These are phyloP conservation scores for Rhizopus delemar DNA, from an alignment of 371 early-diverging fungal genomes.

Conservation along the genomic window DNA sequence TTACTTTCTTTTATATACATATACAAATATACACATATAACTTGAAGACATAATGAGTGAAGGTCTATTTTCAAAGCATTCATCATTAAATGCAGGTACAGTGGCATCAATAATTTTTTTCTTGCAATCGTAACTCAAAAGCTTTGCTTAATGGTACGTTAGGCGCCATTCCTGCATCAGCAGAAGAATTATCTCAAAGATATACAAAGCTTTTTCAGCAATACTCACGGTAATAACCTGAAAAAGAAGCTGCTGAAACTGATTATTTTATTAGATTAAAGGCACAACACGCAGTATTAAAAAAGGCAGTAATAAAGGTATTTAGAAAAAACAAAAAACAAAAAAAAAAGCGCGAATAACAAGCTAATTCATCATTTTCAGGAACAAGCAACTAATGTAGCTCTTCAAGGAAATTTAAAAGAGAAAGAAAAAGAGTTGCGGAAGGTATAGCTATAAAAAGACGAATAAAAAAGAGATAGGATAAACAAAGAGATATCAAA, in stretches of 20 bases:
- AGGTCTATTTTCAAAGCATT: constrained; percentile 35
- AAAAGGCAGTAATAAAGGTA: constrained; percentile 67
- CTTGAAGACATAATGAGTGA: constrained; percentile 32
- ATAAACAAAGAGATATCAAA: not conserved
- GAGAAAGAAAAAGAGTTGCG: constrained; percentile 68
- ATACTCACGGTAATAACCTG: constrained; percentile 54
- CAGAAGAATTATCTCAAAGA: constrained; percentile 65
- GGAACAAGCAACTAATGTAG: constrained; percentile 62
- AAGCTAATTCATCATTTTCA: constrained; percentile 12
- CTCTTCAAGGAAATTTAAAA: constrained; percentile 60
- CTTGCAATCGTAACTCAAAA: not conserved
- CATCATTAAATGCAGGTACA: constrained; percentile 35
- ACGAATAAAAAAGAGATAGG: not conserved
- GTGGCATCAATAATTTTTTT: not conserved
- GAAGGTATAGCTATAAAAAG: constrained; percentile 41
- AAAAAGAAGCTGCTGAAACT: not conserved
- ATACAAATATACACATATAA: too few species aligned
- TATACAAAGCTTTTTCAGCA: constrained; percentile 62
- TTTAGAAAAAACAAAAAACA: too few species aligned
- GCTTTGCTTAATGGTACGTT: not conserved
- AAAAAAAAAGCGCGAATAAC: not conserved
- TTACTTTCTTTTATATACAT: too few species aligned
- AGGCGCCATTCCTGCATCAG: constrained; percentile 49
- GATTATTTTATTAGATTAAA: constrained; percentile 47
- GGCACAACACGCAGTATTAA: constrained; percentile 64